A percentile compares a stretch with the other conserved stretches of the same genome.
phyloP scores from a whole-genome alignment of 2,329 filamentous ascomycete species.

The Diaporthe amygdali region DNA sequence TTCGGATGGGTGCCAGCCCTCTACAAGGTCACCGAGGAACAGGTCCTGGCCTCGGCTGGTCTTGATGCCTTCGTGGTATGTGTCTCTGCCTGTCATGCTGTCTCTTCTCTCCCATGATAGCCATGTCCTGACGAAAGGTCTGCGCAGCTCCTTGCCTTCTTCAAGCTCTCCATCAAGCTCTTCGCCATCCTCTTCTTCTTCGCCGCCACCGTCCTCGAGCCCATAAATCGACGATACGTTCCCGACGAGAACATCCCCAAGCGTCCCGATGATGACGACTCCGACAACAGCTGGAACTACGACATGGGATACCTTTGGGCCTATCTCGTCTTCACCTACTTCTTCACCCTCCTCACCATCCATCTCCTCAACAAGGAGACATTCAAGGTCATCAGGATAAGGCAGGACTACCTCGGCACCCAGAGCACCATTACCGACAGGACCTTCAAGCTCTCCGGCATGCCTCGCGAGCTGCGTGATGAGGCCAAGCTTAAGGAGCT shows the following conservation, averaged over 20 bases:
- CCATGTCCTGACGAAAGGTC: not conserved
- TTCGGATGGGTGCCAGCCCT: conserved; percentile 93
- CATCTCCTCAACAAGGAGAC: conserved; percentile 87
- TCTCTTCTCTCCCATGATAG: no score
- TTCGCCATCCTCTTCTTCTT: conserved; percentile 82
- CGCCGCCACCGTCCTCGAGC: conserved; percentile 79
- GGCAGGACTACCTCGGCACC: conserved; percentile 90
- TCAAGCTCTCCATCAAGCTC: conserved; percentile 91
- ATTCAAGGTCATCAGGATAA: conserved; percentile 79
- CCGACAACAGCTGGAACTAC: conserved; percentile 34
- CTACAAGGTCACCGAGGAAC: conserved; percentile 84
- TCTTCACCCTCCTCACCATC: conserved; percentile 83
- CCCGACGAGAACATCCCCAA: conserved; percentile 21
- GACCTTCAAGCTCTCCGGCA: conserved; percentile 89
- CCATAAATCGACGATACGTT: conserved; percentile 77
- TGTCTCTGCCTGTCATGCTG: conserved; percentile 24
- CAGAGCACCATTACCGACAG: conserved; percentile 96
- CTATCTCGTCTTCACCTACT: conserved; percentile 92
- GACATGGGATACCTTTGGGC: conserved; percentile 77
- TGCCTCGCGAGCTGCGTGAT: conserved; percentile 78
- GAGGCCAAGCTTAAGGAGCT: conserved; percentile 86
- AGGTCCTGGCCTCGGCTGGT: conserved; percentile 87
- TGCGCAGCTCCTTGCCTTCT: conserved; percentile 82
- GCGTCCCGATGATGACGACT: conserved; percentile 15
- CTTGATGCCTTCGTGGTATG: conserved; percentile 90